Base-by-base conservation (phyloP, 73 alveolate genomes). In the Paramecium octaurelia region DNA sequence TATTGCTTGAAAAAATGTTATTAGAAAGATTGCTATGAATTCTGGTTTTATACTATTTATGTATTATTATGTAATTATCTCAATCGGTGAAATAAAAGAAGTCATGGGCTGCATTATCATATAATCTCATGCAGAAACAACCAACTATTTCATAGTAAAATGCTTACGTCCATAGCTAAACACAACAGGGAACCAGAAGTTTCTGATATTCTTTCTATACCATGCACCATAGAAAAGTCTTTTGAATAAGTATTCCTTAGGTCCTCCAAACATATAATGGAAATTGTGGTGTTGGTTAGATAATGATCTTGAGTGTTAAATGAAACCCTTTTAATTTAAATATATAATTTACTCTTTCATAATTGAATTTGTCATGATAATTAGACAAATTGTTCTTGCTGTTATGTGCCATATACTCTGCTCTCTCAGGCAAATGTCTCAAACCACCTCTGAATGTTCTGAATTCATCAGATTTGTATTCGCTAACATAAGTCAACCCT, bases 381-480 rank as follows among this genome's bases (percentile, higher is more conserved):
- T 71, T 89, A 83, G 70, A 60, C 21, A 83, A 71, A 27, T 68
- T 89, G 27, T 71, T 89, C 68, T 70, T 83, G 21, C 92, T 40
- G 42, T 83, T 83, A 35, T 69, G 71, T 34, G 27, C 46, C 88
- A 70, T 42, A 68, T 43, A 0, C 59, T 73, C 69, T 44, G 86
- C 83, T 44, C 50, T 44, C 35, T 69, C 90, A 44, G 94, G 85
- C 12, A 89, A 27, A 71, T 89, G 90, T 89, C 94, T 89, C 64
- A 89, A 73, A 89, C 94, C 94, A 27, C 94, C 94, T 89, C 94
- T 89, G 84, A 89, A 89, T 23, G 75, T 85, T 71, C 85, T 89
- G 92, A 89, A 59, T 71, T 89, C 94, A 71, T 89, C 94, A 21
- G 94, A 89, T 70, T 89, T 77, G 69, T 29, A 43, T 42, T 89